phyloP scores from a whole-genome alignment of 306 rosid genomes.

The Dalbergia oliveri region DNA sequence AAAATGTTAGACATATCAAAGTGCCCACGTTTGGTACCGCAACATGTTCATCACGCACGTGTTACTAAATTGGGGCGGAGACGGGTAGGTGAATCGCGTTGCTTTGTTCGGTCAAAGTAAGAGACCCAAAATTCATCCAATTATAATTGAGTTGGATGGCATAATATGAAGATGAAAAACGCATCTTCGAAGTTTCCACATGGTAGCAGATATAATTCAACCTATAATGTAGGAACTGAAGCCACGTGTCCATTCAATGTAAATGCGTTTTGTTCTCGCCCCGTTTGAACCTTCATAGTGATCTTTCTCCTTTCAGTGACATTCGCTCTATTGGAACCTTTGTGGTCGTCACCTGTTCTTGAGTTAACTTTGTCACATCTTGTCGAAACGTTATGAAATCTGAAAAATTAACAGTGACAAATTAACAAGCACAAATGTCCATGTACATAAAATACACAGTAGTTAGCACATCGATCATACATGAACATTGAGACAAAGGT shows the following conservation, averaged over 20 bases:
- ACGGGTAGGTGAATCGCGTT: constrained; percentile 5
- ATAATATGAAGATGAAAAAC: neutral
- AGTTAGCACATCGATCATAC: neutral
- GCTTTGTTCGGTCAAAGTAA: constrained; percentile 41
- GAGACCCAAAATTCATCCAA: constrained; percentile 19
- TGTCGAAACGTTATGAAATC: neutral
- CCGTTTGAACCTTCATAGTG: constrained; percentile 8
- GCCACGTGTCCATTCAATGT: constrained; percentile 52
- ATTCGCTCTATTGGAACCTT: neutral
- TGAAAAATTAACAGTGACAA: neutral
- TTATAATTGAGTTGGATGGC: neutral
- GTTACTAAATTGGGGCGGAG: constrained; percentile 5
- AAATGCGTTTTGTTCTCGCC: constrained; percentile 25
- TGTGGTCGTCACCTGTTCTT: neutral
- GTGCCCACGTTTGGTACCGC: neutral
- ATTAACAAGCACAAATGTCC: constrained; percentile 2
- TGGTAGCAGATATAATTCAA: constrained; percentile 22
- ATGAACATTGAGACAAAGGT: constrained; percentile 2
- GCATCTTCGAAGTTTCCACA: constrained; percentile 24
- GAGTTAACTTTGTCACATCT: neutral
- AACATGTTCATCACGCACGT: constrained; percentile 4
- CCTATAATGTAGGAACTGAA: constrained; percentile 29
- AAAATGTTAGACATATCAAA: constrained; percentile 7
- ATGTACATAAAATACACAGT: neutral
- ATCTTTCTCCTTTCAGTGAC: constrained; percentile 20